phyloP scores from a whole-genome alignment of 2,329 filamentous ascomycete species.

The Hypoxylon sp. region DNA sequence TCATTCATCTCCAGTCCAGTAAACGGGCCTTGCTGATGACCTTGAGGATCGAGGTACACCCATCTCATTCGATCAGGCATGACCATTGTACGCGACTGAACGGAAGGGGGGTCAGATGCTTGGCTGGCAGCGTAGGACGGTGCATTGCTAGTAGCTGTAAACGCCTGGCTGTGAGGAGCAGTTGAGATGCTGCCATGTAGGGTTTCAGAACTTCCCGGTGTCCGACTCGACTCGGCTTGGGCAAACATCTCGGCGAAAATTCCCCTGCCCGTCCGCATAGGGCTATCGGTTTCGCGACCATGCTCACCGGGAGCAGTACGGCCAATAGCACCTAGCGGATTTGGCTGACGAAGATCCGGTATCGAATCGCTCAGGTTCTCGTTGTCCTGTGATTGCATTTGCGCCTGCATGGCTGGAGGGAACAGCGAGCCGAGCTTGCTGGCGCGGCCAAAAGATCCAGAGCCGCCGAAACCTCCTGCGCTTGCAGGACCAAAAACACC shows the following conservation, averaged over 20 bases:
- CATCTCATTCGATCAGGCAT: conserved; percentile 99
- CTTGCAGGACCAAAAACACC: conserved; percentile 78
- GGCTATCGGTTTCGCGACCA: conserved; percentile 71
- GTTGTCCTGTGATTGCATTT: conserved; percentile 83
- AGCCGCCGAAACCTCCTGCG: conserved; percentile 66
- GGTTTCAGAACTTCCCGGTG: conserved; percentile 54
- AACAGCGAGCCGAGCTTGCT: conserved; percentile 92
- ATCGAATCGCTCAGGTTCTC: conserved; percentile 70
- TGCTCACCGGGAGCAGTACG: conserved; percentile 70
- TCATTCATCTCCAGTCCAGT: conserved; percentile 99
- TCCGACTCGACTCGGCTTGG: conserved; percentile 54
- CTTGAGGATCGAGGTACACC: conserved; percentile 97
- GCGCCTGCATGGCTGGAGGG: conserved; percentile 88
- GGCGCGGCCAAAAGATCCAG: conserved; percentile 78
- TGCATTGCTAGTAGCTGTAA: conserved; percentile 51
- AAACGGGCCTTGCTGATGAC: conserved; percentile 92
- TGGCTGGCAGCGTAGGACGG: conserved; percentile 56
- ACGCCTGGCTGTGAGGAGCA: conserved; percentile 54
- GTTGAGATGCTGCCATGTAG: conserved; percentile 47
- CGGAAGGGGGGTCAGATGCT: conserved; percentile 67
- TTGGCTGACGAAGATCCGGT: conserved; percentile 72
- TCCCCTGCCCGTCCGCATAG: conserved; percentile 68
- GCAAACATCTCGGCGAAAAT: conserved; percentile 70
- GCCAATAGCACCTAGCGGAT: conserved; percentile 77
- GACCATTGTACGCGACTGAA: conserved; percentile 90